phyloP scores from a whole-genome alignment of 1,284 basidiomycete genomes.

The Cerrena zonata region DNA sequence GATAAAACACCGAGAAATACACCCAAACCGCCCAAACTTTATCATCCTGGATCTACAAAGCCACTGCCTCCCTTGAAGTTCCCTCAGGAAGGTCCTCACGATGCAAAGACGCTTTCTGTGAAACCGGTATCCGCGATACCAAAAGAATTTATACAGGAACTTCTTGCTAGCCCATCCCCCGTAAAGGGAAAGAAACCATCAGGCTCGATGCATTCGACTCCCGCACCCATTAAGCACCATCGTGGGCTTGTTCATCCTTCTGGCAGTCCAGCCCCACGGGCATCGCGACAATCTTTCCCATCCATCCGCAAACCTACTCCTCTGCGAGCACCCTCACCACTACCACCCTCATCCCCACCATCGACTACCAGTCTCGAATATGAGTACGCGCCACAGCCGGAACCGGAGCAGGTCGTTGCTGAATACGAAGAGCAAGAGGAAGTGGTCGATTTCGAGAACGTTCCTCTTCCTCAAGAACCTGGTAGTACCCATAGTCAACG shows the following conservation, averaged over 20 bases:
- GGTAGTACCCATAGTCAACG: neutral
- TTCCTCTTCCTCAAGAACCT: neutral
- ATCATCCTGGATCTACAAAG: neutral
- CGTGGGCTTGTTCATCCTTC: neutral
- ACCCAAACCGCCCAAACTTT: neutral
- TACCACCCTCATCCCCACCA: conserved; percentile 17
- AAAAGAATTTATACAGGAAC: neutral
- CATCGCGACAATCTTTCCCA: neutral
- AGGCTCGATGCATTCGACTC: neutral
- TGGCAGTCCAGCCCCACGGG: neutral
- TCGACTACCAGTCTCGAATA: conserved; percentile 11
- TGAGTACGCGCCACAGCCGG: neutral
- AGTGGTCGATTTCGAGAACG: conserved; percentile 7
- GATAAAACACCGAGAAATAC: conserved; percentile 14
- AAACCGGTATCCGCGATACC: neutral
- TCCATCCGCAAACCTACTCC: neutral
- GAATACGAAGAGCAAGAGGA: neutral
- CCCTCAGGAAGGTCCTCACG: neutral
- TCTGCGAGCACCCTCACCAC: conserved; percentile 15
- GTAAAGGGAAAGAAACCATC: neutral
- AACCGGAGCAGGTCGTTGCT: neutral
- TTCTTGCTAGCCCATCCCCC: neutral
- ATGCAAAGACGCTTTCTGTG: neutral
- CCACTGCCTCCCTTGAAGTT: neutral
- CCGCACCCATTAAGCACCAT: neutral